Evolutionary conservation across 306 rosid genomes (phyloP).

Genomic region (Begonia loranthoides): DNA sequence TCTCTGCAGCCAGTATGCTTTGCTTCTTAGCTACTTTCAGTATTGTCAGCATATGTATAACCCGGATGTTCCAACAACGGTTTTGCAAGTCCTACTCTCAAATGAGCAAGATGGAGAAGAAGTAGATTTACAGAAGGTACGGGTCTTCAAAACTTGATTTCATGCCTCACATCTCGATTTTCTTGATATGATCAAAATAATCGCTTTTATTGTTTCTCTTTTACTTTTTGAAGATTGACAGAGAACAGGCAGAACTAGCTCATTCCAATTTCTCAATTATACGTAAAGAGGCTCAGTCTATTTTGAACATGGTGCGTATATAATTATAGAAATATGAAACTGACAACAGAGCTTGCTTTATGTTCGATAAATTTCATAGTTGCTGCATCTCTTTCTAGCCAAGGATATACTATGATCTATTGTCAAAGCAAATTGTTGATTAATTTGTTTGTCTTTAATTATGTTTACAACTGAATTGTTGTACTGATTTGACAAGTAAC

Average conservation of each 20-base stretch:
- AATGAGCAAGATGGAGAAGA: constrained; percentile 77
- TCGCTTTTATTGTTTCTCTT: constrained; percentile 5
- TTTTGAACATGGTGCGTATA: constrained; percentile 66
- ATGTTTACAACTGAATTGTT: too few relatives aligned
- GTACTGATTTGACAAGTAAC: too few relatives aligned
- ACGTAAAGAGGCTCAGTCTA: constrained; percentile 80
- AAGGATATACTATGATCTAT: neutral
- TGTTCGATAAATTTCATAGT: neutral
- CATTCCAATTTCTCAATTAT: constrained; percentile 71
- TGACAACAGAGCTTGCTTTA: neutral
- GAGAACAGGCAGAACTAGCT: constrained; percentile 77
- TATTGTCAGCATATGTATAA: constrained; percentile 82
- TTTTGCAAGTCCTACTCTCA: constrained; percentile 67
- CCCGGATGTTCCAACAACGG: constrained; percentile 80
- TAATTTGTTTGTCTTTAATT: too few relatives aligned
- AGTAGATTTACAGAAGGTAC: constrained; percentile 79
- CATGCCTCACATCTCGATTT: neutral
- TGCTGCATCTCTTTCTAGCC: neutral
- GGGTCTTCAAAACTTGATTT: constrained; percentile 9
- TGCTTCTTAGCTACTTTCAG: constrained; percentile 94
- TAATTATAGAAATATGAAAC: constrained; percentile 2
- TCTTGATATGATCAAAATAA: constrained; percentile 1
- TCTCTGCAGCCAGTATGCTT: constrained; percentile 74
- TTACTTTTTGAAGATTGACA: constrained; percentile 52
- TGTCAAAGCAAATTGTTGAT: too few relatives aligned